A percentile compares a stretch with the other conserved stretches of the same genome.
Conservation (phyloP, 2,329 filamentous ascomycete species). For the Aureobasidium subglaciale region DNA sequence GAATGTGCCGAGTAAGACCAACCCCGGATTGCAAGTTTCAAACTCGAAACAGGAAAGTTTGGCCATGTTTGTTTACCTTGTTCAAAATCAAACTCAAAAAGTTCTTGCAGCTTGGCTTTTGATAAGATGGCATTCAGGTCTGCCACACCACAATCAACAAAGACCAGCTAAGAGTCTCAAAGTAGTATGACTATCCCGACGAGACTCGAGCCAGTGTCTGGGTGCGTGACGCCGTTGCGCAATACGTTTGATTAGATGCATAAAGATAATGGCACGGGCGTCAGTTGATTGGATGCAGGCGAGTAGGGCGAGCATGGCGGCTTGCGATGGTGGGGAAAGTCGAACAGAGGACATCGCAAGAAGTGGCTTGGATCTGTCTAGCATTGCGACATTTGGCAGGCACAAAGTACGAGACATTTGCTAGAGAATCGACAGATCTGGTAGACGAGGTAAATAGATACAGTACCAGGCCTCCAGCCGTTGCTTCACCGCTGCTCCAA, state of each 20-base stretch:
- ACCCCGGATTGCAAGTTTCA: conserved; percentile 1
- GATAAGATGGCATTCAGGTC: background rate
- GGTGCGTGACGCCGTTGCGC: conserved; percentile 11
- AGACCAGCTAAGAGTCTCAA: background rate
- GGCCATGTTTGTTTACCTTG: conserved; percentile 5
- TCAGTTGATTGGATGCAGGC: conserved; percentile 1
- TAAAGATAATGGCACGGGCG: conserved; percentile 2
- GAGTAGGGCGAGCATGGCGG: background rate
- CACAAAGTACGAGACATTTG: background rate
- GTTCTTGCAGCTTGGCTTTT: background rate
- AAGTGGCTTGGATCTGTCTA: background rate
- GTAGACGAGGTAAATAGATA: background rate
- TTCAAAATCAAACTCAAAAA: background rate
- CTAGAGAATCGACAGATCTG: background rate
- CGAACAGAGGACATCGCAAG: background rate
- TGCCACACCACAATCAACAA: background rate
- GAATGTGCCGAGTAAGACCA: background rate
- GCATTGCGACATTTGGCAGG: conserved; percentile 8
- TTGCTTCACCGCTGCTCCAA: conserved; percentile 11
- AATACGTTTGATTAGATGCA: conserved; percentile 9
- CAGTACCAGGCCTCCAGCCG: background rate
- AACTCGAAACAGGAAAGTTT: background rate
- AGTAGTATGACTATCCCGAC: background rate
- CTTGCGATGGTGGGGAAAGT: conserved; percentile 3
- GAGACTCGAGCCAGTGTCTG: background rate